Base-by-base conservation (phyloP, 2,329 filamentous ascomycete genomes). In the Sarocladium kiliense region DNA sequence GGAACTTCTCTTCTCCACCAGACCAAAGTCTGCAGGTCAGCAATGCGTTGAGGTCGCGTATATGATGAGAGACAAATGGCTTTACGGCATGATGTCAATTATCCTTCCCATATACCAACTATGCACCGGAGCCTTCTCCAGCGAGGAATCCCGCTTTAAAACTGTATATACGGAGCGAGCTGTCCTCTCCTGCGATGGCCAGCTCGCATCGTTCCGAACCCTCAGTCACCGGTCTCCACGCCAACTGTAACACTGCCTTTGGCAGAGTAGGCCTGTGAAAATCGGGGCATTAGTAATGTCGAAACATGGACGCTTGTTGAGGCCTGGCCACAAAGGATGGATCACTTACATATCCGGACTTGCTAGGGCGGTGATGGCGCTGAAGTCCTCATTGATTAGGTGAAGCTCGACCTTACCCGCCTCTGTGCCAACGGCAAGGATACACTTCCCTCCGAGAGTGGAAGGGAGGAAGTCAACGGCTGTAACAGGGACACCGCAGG, bases 391-490 rank as follows among this genome's bases (percentile, higher is more conserved):
- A 50, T 68, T 68, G n/a, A 83, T 61, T 12, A 65, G 60, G 41
- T 74, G 68, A 37, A 81, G 61, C 53, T 69, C 73, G 5, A 84
- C 58, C 54, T 65, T 72, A 3, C 81, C 81, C 2, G 71, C 68
- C 61, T 87, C 84, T 0, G 78, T 84, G 21, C 84, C 84, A 1
- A 83, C 71, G 0, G 82, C 82, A 1, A 87, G 69, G 21, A 80
- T 66, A 12, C 66, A 56, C 39, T 62, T 63, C 55, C 63, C 63
- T 16, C 67, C 61, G 12, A 70, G 61, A 7, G 55, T 19, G 36
- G 67, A 65, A 14, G 69, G 63, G 32, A 84, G 66, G 64, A 91
- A 88, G 61, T 88, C 86, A 25, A 93, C 75, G 0, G 89, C 85
- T 0, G 88, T 92, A 3, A 89, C 84, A 0, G 89, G 77, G 19